Evolutionary conservation across 2,329 filamentous ascomycete species (phyloP).

Genomic region (Colletotrichum spaethianum): DNA sequence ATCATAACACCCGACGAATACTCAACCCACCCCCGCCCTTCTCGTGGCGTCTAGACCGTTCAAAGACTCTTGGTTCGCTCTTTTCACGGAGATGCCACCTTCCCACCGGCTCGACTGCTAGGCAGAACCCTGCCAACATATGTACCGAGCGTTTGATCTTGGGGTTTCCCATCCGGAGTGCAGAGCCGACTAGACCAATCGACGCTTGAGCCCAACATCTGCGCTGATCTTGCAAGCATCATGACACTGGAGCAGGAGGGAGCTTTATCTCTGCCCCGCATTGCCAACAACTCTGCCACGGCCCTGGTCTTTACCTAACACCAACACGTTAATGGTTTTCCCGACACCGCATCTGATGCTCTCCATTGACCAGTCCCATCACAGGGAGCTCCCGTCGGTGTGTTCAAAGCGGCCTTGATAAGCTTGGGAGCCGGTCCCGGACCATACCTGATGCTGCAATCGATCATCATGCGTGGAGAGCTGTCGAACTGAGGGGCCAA

Average conservation of each 20-base stretch:
- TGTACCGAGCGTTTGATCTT: conserved; percentile 11
- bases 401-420: conserved; percentile 32
- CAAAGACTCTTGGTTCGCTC: conserved; percentile 2
- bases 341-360: conserved; percentile 16
- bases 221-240: conserved; percentile 35
- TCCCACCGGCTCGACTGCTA: background rate
- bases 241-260: conserved; percentile 22
- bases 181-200: conserved; percentile 22
- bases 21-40: conserved; percentile 29
- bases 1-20: conserved; percentile 25
- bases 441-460: conserved; percentile 11
- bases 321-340: conserved; percentile 37
- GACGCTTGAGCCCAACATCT: conserved; percentile 23
- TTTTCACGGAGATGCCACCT: background rate
- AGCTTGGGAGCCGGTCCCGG: conserved; percentile 33
- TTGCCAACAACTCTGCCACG: conserved; percentile 26
- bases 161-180: conserved; percentile 24
- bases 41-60: conserved; percentile 11
- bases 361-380: conserved; percentile 33
- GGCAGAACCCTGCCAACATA: conserved; percentile 20
- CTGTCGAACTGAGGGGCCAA: conserved; percentile 28
- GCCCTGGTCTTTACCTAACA: conserved; percentile 40
- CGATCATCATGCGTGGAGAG: conserved; percentile 27
- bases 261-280: conserved; percentile 42
- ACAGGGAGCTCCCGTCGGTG: conserved; percentile 14